Evolutionary conservation across 352 stramenopile species (phyloP).

Genomic region (Thraustochytrium sp.): DNA sequence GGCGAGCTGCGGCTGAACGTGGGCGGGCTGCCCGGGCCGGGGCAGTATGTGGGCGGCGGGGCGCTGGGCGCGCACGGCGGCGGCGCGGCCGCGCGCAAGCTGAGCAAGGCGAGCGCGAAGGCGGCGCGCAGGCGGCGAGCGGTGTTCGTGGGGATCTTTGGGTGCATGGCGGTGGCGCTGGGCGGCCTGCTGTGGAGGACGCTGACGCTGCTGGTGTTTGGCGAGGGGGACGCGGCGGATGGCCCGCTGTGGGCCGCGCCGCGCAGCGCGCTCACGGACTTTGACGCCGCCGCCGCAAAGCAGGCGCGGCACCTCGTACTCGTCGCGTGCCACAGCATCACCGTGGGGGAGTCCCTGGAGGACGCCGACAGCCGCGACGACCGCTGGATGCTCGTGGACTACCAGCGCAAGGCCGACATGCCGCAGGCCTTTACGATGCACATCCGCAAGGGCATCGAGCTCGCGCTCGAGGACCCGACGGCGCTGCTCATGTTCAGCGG

Average conservation of each 20-base stretch:
- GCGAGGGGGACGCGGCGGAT: not conserved
- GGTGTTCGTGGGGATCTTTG: too few relatives aligned
- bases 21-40: not conserved
- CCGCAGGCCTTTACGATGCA: conserved; percentile 12
- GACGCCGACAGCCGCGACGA: not conserved
- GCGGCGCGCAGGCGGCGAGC: too few relatives aligned
- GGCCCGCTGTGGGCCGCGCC: not conserved
- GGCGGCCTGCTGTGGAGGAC: not conserved
- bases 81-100: not conserved
- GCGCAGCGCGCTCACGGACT: not conserved
- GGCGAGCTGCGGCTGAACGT: not conserved
- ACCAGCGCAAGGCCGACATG: conserved; percentile 25
- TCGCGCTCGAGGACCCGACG: conserved; percentile 42
- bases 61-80: too few relatives aligned
- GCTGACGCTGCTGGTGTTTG: not conserved
- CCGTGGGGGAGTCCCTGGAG: not conserved
- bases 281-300: not conserved
- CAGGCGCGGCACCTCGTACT: not conserved
- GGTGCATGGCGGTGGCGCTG: not conserved
- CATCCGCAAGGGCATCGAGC: conserved; percentile 37
- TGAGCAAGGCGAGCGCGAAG: too few relatives aligned
- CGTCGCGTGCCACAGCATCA: conserved; percentile 31
- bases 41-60: too few relatives aligned
- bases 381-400: conserved; percentile 34
- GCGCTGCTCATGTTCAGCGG: conserved; percentile 68